Base-by-base conservation (phyloP, 805 yeast genomes). In the Candida nitratophila region DNA sequence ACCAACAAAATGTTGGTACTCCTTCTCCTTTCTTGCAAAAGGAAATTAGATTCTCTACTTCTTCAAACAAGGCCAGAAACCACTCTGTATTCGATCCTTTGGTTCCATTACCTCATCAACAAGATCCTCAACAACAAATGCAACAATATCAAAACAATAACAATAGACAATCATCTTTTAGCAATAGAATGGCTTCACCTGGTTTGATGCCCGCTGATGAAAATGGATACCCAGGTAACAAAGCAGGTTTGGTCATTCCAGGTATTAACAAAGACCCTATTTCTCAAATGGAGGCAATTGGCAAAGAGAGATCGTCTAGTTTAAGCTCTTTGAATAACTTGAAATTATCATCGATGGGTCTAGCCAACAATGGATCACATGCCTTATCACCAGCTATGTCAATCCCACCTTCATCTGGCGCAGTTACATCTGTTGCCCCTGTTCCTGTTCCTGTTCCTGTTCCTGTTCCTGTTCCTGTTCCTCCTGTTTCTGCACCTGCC, bases 61-160 rank as follows among this genome's bases (percentile, higher is more conserved):
- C 66, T 8, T 53, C 63, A 7, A 47, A 41, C 33, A 54, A 57
- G 40, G 55, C 64, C 12, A 60, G 76, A 38, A 70, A 71, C 47
- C 56, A 61, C 30, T 70, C 76, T 14, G 64, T 70, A 17, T 63
- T 62, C 48, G 69, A 59, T 43, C 66, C 68, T 3, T 46, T 63
- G 37, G 64, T 54, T 41, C 58, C 60, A 11, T 21, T 49, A 30
- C 55, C 53, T 15, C 21, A 29, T 38, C 16, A 33, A 31, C 36
- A 11, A 31, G 37, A 34, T 34, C 6, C 19, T 17, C 22, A 34
- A 19, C 37, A 17, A 34, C 8, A 9, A 11, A 10, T 3, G 5
- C 35, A 32, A 32, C 20, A 11, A 15, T 11, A 7, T 32, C 24
- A 16, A 3, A 11, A 24, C 15, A 17, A 24, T 24, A 10, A 10